Conservation (phyloP, 805 yeast genomes). For the Sugiyamaella floridensis region DNA sequence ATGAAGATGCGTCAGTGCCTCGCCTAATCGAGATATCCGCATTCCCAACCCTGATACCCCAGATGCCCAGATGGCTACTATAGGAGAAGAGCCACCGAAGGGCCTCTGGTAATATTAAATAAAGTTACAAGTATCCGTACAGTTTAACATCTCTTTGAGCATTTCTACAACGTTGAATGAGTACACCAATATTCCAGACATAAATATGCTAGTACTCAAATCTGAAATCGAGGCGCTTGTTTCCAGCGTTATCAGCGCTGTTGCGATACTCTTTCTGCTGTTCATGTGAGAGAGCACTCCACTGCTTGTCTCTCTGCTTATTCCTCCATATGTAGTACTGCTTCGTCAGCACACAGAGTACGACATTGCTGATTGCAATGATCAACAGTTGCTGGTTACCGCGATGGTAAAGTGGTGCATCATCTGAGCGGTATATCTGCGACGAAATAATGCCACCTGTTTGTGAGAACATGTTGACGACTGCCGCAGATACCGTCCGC, state of each 20-base stretch:
- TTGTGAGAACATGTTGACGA: conserved; percentile 58
- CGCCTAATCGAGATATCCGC: too few species aligned
- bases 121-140: too few species aligned
- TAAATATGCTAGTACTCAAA: conserved; percentile 28
- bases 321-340: conserved; percentile 30
- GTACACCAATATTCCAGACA: not conserved
- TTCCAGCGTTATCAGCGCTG: conserved; percentile 46
- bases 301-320: conserved; percentile 34
- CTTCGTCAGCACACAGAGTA: conserved; percentile 21
- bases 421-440: conserved; percentile 51
- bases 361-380: conserved; percentile 17
- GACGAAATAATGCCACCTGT: conserved; percentile 47
- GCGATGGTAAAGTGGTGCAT: conserved; percentile 50
- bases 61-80: too few species aligned
- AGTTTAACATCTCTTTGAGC: too few species aligned
- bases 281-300: conserved; percentile 46
- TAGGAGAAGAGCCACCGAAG: too few species aligned
- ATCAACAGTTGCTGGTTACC: conserved; percentile 41
- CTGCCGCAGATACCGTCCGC: conserved; percentile 57
- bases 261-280: conserved; percentile 44
- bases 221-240: conserved; percentile 49
- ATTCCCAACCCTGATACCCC: too few species aligned
- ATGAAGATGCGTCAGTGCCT: too few species aligned
- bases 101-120: too few species aligned
- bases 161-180: too few species aligned